phyloP scores from a whole-genome alignment of 2,329 filamentous ascomycete genomes.

The Colletotrichum chlorophyti region DNA sequence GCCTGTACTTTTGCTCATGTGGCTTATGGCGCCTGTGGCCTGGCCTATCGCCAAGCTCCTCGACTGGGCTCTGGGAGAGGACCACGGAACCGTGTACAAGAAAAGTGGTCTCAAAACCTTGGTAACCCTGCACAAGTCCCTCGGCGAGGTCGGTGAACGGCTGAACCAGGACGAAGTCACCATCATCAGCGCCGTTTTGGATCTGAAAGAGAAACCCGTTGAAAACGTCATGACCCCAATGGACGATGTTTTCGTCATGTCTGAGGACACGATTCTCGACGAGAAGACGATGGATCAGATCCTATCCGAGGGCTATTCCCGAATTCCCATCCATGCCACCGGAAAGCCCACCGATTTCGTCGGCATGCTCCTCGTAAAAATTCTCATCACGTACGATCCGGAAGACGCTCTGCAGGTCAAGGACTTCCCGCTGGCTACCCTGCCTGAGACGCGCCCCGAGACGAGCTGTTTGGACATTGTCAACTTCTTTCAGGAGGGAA shows the following conservation, averaged over 20 bases:
- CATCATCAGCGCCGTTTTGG: slow-evolving; percentile 95
- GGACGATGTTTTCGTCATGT: slow-evolving; percentile 95
- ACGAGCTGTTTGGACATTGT: slow-evolving; percentile 98
- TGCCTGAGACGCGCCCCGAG: slow-evolving; percentile 92
- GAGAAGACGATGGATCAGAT: slow-evolving; percentile 95
- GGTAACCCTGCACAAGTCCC: slow-evolving; percentile 90
- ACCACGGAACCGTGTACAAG: slow-evolving; percentile 94
- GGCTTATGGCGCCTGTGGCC: slow-evolving; percentile 84
- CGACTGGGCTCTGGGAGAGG: slow-evolving; percentile 87
- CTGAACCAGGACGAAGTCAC: slow-evolving; percentile 98
- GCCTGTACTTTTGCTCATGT: slow-evolving; percentile 89
- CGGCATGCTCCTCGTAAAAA: slow-evolving; percentile 98
- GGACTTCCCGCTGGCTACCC: slow-evolving; percentile 90
- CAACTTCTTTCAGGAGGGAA: slow-evolving; percentile 99
- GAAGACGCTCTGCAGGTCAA: slow-evolving; percentile 87
- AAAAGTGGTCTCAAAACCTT: slow-evolving; percentile 97
- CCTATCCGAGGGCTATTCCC: slow-evolving; percentile 90
- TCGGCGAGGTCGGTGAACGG: slow-evolving; percentile 86
- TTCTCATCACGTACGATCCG: slow-evolving; percentile 97
- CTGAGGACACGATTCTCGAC: slow-evolving; percentile 91
- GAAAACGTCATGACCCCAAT: slow-evolving; percentile 98
- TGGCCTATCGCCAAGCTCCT: slow-evolving; percentile 97
- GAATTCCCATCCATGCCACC: slow-evolving; percentile 91
- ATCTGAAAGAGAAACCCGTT: slow-evolving; percentile 95
- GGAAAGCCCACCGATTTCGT: slow-evolving; percentile 89